These are phyloP conservation scores for Closterium sp. DNA, from an alignment of 139 green algal genomes.

Conservation along the genomic window DNA sequence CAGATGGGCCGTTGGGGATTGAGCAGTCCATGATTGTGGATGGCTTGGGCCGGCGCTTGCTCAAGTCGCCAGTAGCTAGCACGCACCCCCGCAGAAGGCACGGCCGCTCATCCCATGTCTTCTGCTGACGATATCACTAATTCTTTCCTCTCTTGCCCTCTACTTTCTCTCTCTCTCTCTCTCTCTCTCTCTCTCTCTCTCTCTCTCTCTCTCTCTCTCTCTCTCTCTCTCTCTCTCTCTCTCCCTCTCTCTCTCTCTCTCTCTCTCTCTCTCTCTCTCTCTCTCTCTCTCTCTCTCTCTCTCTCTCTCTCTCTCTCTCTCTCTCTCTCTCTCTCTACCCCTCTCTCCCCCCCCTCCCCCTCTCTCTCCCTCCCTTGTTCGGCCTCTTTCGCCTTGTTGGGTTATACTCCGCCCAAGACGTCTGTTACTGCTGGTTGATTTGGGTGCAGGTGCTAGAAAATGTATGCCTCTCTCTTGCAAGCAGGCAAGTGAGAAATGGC, in stretches of 20 bases:
- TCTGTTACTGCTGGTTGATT: too few species aligned
- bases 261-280: too few species aligned
- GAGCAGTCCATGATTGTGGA: slow-evolving; percentile 5
- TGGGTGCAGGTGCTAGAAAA: too few species aligned
- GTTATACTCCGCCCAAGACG: too few species aligned
- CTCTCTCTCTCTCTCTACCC: not conserved
- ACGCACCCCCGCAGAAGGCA: not conserved
- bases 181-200: not conserved
- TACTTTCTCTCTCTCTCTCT: not conserved
- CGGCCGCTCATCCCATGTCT: slow-evolving; percentile 3
- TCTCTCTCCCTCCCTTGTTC: not conserved
- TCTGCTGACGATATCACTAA: not conserved
- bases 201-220: not conserved
- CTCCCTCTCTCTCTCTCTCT: too few species aligned
- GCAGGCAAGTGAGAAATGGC: too few species aligned
- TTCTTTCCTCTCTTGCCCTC: too few species aligned
- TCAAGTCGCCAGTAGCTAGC: not conserved
- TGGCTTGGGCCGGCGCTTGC: slow-evolving; percentile 1
- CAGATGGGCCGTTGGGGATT: not conserved
- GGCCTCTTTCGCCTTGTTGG: not conserved
- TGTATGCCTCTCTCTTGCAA: too few species aligned
- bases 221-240: too few species aligned
- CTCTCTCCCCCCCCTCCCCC: not conserved
- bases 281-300: too few species aligned
- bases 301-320: not conserved